phyloP scores from a whole-genome alignment of 495 filamentous ascomycete genomes.

The Penicillium daleae region DNA sequence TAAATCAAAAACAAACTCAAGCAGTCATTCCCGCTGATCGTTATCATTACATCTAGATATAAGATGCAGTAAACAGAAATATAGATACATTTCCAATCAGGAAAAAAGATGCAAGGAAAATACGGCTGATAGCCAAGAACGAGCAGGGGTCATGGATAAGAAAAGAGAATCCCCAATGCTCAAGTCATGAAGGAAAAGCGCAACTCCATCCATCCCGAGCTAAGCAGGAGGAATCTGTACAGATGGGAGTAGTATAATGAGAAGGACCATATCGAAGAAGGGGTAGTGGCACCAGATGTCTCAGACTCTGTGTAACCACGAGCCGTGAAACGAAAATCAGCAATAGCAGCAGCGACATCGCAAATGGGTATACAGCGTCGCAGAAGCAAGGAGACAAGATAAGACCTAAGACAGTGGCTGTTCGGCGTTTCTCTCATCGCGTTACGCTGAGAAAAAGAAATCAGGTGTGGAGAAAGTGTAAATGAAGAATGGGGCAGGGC shows the following conservation, averaged over 20 bases:
- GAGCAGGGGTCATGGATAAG: background rate
- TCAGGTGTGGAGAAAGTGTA: slow-evolving; percentile 13
- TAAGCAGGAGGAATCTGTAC: slow-evolving; percentile 7
- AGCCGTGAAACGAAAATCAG: slow-evolving; percentile 5
- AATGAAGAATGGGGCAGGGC: slow-evolving; percentile 17
- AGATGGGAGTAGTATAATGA: background rate
- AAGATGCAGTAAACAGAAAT: background rate
- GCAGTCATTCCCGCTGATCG: background rate
- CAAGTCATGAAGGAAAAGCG: background rate
- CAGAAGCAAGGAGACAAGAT: slow-evolving; percentile 10
- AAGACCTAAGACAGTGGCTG: slow-evolving; percentile 3
- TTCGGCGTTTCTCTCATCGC: slow-evolving; percentile 19
- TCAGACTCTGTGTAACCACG: slow-evolving; percentile 6
- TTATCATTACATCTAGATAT: slow-evolving; percentile 3
- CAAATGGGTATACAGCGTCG: slow-evolving; percentile 32
- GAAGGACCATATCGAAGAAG: background rate
- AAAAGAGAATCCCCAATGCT: background rate
- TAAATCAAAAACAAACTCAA: background rate
- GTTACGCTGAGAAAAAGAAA: slow-evolving; percentile 18
- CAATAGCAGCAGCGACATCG: slow-evolving; percentile 15
- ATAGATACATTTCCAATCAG: slow-evolving; percentile 4
- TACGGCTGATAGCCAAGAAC: slow-evolving; percentile 8
- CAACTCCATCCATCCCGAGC: background rate
- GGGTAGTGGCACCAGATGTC: background rate
- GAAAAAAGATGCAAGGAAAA: background rate